Evolutionary conservation across 495 filamentous ascomycete genomes (phyloP).

Genomic region (Xylaria intraflava): DNA sequence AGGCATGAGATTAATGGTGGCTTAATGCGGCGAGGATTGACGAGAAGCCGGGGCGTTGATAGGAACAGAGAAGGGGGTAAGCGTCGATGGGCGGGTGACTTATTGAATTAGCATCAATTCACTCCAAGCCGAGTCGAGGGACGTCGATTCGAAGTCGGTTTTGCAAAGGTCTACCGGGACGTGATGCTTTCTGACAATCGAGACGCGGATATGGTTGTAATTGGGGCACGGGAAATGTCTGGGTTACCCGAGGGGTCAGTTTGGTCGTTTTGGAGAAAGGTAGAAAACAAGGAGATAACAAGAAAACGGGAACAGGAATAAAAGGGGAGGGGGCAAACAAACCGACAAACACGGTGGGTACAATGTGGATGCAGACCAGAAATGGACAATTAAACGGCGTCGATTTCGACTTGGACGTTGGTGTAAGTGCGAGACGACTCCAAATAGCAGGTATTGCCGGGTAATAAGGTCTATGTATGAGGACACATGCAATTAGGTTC

Average conservation of each 20-base stretch:
- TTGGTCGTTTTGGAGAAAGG: neutral
- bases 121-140: neutral
- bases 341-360: neutral
- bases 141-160: neutral
- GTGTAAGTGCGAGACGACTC: neutral
- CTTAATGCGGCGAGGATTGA: neutral
- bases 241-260: neutral
- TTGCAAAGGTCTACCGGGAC: neutral
- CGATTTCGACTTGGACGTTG: neutral
- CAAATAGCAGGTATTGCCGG: neutral
- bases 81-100: neutral
- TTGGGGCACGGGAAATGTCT: neutral
- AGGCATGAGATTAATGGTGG: conserved; percentile 8
- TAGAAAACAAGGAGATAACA: neutral
- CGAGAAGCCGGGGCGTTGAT: neutral
- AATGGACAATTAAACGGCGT: conserved; percentile 1
- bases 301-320: neutral
- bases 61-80: too few species aligned
- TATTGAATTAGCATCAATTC: neutral
- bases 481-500: neutral
- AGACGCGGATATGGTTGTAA: neutral
- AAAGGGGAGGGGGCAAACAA: neutral
- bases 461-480: neutral
- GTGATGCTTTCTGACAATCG: neutral
- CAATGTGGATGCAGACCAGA: neutral